A percentile compares a stretch with the other conserved stretches of the same genome.
Conservation (phyloP, 1,284 basidiomycete genomes). For the Sparassis latifolia region DNA sequence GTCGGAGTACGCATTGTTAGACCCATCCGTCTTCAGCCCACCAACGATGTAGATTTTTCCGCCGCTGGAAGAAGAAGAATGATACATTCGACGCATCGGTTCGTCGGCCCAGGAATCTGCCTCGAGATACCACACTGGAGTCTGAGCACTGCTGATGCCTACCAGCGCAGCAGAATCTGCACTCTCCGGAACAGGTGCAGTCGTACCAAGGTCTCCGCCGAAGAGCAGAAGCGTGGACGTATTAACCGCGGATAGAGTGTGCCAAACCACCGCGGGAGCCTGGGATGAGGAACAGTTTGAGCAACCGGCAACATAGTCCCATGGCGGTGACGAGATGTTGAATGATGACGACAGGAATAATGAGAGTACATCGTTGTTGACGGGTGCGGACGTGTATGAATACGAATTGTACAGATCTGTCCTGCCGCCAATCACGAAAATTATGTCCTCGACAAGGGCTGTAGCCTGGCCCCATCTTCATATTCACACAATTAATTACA, state of each 20-base stretch:
- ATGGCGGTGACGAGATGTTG: conserved; percentile 53
- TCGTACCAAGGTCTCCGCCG: conserved; percentile 64
- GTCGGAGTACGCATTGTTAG: conserved; percentile 51
- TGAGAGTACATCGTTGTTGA: conserved; percentile 60
- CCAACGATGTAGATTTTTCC: conserved; percentile 63
- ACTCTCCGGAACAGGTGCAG: conserved; percentile 41
- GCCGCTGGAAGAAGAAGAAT: conserved; percentile 47
- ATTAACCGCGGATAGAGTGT: conserved; percentile 65
- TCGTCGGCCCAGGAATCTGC: conserved; percentile 53
- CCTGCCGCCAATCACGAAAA: conserved; percentile 77
- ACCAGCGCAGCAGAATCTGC: conserved; percentile 57
- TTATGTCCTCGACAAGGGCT: conserved; percentile 49
- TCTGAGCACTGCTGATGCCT: not conserved
- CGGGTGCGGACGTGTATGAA: conserved; percentile 71
- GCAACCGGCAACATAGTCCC: conserved; percentile 49
- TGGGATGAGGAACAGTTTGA: conserved; percentile 36
- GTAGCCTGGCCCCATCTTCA: conserved; percentile 78
- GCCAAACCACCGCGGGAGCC: conserved; percentile 72
- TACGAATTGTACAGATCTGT: conserved; percentile 62
- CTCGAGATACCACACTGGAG: conserved; percentile 21
- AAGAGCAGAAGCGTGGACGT: conserved; percentile 53
- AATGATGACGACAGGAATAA: conserved; percentile 63
- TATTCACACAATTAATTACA: not conserved
- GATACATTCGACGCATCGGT: conserved; percentile 69
- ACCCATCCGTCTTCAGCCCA: conserved; percentile 75